Base-by-base conservation (phyloP, 2,329 filamentous ascomycete species). In the Epichloe brachyelytri region DNA sequence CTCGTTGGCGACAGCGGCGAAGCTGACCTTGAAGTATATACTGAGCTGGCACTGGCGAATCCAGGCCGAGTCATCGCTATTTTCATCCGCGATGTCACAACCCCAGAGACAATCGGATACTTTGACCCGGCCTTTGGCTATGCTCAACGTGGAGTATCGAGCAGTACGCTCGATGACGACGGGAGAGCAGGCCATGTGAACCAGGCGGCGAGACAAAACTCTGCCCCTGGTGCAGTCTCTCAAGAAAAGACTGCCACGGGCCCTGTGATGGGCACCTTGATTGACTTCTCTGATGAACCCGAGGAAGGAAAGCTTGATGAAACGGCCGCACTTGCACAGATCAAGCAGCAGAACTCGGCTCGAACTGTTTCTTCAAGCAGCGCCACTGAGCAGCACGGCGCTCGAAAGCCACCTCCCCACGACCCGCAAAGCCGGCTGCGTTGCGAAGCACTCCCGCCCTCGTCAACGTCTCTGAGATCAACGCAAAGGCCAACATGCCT, bases 51-150 rank as follows among this genome's bases (percentile, higher is more conserved):
- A 0, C 62, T 91, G 36, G 81, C 86, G 2, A 84, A 97, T 59
- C 91, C 90, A 0, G 86, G 86, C 0, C 80, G 87, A 30, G 82
- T 98, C 2, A 71, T 89, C 33, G 93, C 83, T 0, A 80, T 98
- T 6, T 97, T 97, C 66, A 97, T 98, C 56, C 80, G 94, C 51
- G 93, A 98, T 66, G 88, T 98, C 20, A 98, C 93, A 0, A 95
- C 88, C 0, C 78, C 85, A 0, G 78, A 86, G 38, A 74, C 60
- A 11, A 59, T 80, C 12, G 80, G 79, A 0, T 97, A 93, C 64
- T 96, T 96, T 61, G 87, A 95, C 56, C 75, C 80, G 1, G 65
- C 68, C 0, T 70, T 71, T 48, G 63, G 67, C 11, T 49, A 62
- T 10, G 51, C 56, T 1, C 60, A 59, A 4, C 59, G 55, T 34